Evolutionary conservation across 192 early-diverging fungal genomes (phyloP).

Genomic region (Spinellus fusiger): DNA sequence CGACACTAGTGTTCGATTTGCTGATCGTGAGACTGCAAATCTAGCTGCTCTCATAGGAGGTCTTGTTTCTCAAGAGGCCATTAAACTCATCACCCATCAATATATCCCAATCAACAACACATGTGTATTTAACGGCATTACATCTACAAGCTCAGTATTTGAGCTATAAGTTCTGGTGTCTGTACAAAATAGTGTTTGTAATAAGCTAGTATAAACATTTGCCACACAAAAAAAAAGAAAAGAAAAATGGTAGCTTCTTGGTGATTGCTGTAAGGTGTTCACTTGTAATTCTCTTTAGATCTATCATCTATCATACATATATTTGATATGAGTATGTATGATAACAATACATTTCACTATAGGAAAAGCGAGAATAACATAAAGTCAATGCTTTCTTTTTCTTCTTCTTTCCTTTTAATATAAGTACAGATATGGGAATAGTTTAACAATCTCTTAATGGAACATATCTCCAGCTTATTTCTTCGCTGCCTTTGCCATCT

Average conservation of each 20-base stretch:
- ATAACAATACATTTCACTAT: neutral
- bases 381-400: neutral
- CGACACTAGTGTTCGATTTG: slow-evolving; percentile 51
- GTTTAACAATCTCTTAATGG: too few relatives aligned
- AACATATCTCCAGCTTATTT: too few relatives aligned
- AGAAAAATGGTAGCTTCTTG: too few relatives aligned
- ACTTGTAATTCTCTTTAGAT: too few relatives aligned
- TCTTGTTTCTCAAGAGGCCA: slow-evolving; percentile 86
- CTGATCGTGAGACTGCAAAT: slow-evolving; percentile 72
- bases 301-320: neutral
- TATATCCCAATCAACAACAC: slow-evolving; percentile 91
- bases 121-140: slow-evolving; percentile 78
- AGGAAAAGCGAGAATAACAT: too few relatives aligned
- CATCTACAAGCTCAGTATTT: slow-evolving; percentile 39
- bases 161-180: slow-evolving; percentile 1
- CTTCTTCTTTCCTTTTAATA: slow-evolving; percentile 1
- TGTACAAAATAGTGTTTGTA: too few relatives aligned
- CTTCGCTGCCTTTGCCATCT: slow-evolving; percentile 8
- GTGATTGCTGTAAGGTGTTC: too few relatives aligned
- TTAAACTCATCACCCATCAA: slow-evolving; percentile 93
- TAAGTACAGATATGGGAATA: neutral
- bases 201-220: neutral
- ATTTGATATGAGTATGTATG: neutral
- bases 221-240: neutral
- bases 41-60: slow-evolving; percentile 85